Percentiles rank a stretch among this genome's conserved stretches.
phyloP scores from a whole-genome alignment of 78 protist genomes.

The Tieghemostelium lacteum region DNA sequence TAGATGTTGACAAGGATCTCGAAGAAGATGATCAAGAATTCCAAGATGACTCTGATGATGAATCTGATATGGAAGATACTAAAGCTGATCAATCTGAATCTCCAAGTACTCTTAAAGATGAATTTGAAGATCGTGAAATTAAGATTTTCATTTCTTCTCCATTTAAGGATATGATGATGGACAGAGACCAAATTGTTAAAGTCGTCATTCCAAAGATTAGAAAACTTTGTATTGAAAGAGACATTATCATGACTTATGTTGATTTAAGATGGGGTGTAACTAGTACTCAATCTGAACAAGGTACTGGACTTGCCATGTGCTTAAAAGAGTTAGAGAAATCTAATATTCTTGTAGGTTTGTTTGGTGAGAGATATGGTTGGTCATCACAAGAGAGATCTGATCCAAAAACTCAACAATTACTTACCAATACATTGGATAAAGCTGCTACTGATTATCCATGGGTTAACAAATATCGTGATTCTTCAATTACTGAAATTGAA shows the following conservation, averaged over 20 bases:
- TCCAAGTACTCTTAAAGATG: neutral
- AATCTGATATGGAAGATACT: neutral
- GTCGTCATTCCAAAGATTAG: conserved; percentile 82
- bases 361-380: conserved; percentile 86
- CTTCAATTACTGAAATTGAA: conserved; percentile 77
- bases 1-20: too few relatives aligned
- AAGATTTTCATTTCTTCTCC: conserved; percentile 76
- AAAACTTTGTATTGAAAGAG: conserved; percentile 76
- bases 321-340: conserved; percentile 72
- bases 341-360: conserved; percentile 65
- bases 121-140: conserved; percentile 73
- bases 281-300: conserved; percentile 46
- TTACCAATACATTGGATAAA: conserved; percentile 36
- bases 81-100: neutral
- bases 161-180: conserved; percentile 82
- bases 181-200: conserved; percentile 81
- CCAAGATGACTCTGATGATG: neutral
- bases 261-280: conserved; percentile 88
- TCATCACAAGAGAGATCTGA: conserved; percentile 57
- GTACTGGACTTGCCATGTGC: conserved; percentile 66
- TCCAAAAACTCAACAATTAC: conserved; percentile 63
- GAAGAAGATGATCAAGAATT: neutral
- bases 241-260: conserved; percentile 58
- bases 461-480: conserved; percentile 70
- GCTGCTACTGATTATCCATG: conserved; percentile 78